phyloP scores from a whole-genome alignment of 2,329 filamentous ascomycete species.

The Metarhizium guizhouense region DNA sequence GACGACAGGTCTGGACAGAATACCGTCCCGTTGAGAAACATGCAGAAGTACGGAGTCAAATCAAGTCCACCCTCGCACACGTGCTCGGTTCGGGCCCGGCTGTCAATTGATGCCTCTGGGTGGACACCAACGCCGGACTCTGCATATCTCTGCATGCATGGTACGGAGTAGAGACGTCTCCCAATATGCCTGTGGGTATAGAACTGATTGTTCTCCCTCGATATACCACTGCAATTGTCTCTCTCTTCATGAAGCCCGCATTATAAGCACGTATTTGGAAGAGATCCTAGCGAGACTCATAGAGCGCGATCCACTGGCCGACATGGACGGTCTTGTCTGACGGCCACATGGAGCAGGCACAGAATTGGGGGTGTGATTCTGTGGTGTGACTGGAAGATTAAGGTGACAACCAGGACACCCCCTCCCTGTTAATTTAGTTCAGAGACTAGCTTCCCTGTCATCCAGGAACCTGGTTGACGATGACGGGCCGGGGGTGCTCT shows the following conservation, averaged over 20 bases:
- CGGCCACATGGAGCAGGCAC: not conserved
- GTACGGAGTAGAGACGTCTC: not conserved
- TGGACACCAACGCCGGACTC: not conserved
- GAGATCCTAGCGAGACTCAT: not conserved
- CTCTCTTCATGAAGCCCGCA: not conserved
- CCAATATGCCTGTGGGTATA: not conserved
- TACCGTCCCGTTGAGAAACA: not conserved
- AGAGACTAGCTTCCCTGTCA: not conserved
- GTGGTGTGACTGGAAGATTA: not conserved
- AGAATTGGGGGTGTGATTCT: not conserved
- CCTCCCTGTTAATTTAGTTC: not conserved
- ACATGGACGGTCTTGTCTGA: not conserved
- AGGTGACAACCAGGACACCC: not conserved
- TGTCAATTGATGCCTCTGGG: not conserved
- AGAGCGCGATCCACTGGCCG: not conserved
- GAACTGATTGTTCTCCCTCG: not conserved
- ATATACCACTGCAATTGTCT: too few relatives aligned
- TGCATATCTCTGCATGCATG: not conserved
- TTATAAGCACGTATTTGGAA: not conserved
- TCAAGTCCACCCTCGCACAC: not conserved
- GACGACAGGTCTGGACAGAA: not conserved
- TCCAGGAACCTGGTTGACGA: not conserved
- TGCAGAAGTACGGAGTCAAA: not conserved
- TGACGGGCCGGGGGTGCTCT: not conserved
- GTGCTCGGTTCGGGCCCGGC: not conserved